Conservation (phyloP, 768 basidiomycete genomes). For the Leccinum imitatum region DNA sequence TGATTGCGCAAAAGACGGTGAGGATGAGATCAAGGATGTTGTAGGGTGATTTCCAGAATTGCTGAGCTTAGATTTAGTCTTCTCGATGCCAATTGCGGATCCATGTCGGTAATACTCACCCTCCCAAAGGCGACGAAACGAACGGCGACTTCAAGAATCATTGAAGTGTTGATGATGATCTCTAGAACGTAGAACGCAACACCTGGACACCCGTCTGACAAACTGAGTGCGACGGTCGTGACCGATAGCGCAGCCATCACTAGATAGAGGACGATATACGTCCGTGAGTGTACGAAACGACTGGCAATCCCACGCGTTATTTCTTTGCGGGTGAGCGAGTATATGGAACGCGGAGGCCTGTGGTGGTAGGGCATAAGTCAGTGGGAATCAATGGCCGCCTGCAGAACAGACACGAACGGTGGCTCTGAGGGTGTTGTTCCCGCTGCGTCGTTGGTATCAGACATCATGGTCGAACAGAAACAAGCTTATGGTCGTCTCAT, state of each 20-base stretch:
- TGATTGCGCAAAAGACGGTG: constrained; percentile 86
- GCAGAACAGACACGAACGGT: constrained; percentile 29
- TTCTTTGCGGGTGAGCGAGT: constrained; percentile 79
- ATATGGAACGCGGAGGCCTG: constrained; percentile 79
- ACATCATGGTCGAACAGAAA: constrained; percentile 39
- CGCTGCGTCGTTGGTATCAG: constrained; percentile 35
- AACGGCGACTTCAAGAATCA: constrained; percentile 93
- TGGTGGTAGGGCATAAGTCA: constrained; percentile 19
- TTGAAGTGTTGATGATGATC: constrained; percentile 81
- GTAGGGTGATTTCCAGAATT: constrained; percentile 81
- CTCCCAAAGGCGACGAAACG: constrained; percentile 91
- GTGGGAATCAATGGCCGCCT: constrained; percentile 3
- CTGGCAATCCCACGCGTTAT: constrained; percentile 85
- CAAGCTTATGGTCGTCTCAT: constrained; percentile 8
- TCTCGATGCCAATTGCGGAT: neutral
- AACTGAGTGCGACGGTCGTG: constrained; percentile 80
- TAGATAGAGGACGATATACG: constrained; percentile 87
- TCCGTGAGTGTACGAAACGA: constrained; percentile 83
- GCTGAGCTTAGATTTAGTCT: constrained; percentile 43
- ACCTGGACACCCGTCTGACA: constrained; percentile 83
- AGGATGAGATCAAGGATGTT: constrained; percentile 88
- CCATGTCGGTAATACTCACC: constrained; percentile 47
- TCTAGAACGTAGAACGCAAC: constrained; percentile 88
- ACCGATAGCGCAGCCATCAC: constrained; percentile 85
- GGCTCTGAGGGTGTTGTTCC: constrained; percentile 29